Percentiles rank a stretch among this genome's conserved stretches.
These are phyloP conservation scores for Pichia sorboxylosa DNA, from an alignment of 1,139 yeast species.

Conservation along the genomic window DNA sequence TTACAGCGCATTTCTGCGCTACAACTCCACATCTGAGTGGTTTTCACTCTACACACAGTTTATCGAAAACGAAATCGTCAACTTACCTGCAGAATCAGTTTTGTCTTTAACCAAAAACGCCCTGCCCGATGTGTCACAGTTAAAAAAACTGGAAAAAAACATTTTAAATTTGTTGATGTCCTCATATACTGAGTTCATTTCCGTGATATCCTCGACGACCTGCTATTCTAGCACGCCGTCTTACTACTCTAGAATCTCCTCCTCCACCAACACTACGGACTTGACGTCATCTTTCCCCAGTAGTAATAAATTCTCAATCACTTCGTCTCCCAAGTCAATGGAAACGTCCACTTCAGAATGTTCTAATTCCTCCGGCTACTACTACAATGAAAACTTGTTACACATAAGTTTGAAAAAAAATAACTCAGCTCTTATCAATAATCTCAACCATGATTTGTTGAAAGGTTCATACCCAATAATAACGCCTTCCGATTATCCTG, in stretches of 20 bases:
- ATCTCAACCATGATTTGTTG: too few relatives aligned
- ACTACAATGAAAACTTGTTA: too few relatives aligned
- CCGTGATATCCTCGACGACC: background rate
- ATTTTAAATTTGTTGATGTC: constrained; percentile 18
- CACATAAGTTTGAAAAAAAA: too few relatives aligned
- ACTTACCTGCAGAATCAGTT: constrained; percentile 21
- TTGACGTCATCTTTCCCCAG: too few relatives aligned
- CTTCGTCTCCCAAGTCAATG: too few relatives aligned
- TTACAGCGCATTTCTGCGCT: constrained; percentile 2
- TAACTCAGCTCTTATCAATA: too few relatives aligned
- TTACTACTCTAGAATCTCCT: background rate
- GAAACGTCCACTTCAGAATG: too few relatives aligned
- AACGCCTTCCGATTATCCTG: too few relatives aligned
- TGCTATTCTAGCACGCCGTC: background rate
- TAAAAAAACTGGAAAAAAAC: constrained; percentile 15
- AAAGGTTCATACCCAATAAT: too few relatives aligned
- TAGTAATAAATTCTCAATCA: too few relatives aligned
- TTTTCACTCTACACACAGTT: constrained; percentile 17
- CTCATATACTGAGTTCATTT: constrained; percentile 21
- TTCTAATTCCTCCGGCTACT: too few relatives aligned
- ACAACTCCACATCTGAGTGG: constrained; percentile 15
- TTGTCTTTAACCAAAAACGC: constrained; percentile 8
- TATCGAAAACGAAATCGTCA: constrained; percentile 20
- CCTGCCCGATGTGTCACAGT: constrained; percentile 14
- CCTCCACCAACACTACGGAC: background rate